These are phyloP conservation scores for Pueraria montana DNA, from an alignment of 306 rosid genomes.

Conservation along the genomic window DNA sequence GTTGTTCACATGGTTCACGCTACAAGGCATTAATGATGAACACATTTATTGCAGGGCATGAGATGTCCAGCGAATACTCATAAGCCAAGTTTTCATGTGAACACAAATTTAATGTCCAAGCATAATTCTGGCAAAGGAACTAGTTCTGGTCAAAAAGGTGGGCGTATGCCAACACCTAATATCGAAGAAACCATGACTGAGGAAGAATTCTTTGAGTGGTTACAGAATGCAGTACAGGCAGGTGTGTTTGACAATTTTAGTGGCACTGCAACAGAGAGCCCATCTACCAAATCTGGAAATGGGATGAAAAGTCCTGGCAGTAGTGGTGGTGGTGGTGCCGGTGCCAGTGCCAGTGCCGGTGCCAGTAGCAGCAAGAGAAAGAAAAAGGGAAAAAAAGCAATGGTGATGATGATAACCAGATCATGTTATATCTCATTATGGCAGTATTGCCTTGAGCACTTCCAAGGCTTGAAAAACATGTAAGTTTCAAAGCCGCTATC, in stretches of 20 bases:
- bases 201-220: slow-evolving; percentile 94
- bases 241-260: slow-evolving; percentile 71
- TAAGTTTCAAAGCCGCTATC: slow-evolving; percentile 48
- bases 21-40: slow-evolving; percentile 37
- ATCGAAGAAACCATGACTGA: slow-evolving; percentile 86
- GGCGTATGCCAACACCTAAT: slow-evolving; percentile 69
- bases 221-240: slow-evolving; percentile 82
- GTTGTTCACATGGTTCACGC: slow-evolving; percentile 16
- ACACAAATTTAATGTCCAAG: slow-evolving; percentile 82
- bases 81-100: slow-evolving; percentile 96
- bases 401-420: slow-evolving; percentile 60
- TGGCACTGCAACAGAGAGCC: slow-evolving; percentile 68
- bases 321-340: slow-evolving; percentile 41
- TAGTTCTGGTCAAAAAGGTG: slow-evolving; percentile 80
- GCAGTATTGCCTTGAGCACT: slow-evolving; percentile 48
- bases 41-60: slow-evolving; percentile 81
- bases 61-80: slow-evolving; percentile 94
- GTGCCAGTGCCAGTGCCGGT: slow-evolving; percentile 41
- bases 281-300: slow-evolving; percentile 66
- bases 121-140: slow-evolving; percentile 76
- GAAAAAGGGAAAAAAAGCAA: slow-evolving; percentile 87
- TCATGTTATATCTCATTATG: slow-evolving; percentile 34
- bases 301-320: slow-evolving; percentile 62
- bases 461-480: slow-evolving; percentile 42
- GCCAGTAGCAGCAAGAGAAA: slow-evolving; percentile 64